Evolutionary conservation across 257 asterid genomes (phyloP), one percentile per base, ranked within the genome.

Genomic region (Gentiana macrophylla): DNA sequence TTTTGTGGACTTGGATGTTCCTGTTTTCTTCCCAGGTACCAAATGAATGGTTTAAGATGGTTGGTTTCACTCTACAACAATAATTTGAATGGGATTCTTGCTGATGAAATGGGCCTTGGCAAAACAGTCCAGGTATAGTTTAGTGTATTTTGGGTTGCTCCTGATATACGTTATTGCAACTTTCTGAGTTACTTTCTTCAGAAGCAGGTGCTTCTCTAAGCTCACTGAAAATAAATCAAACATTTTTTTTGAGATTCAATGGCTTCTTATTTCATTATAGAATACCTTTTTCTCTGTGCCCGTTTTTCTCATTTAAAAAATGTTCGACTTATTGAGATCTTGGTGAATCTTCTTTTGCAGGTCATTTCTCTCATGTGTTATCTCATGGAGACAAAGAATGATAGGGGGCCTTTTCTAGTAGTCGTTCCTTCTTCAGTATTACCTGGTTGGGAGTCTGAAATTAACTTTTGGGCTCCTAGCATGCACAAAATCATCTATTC

Each of bases 61-160:
- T 64, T 92, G 86, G 83, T 92, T 70, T 92, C 99, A 46, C 95
- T 92, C 51, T 92, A 92, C 59, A 92, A 92, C 74, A 92, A 92
- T 76, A 94, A 88, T 77, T 75, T 92, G 82, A 92, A 92, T 77
- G 99, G 99, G 63, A 92, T 92, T 74, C 81, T 92, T 70, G 99
- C 99, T 53, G 99, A 92, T 75, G 99, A 92, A 70, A 92, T 92
- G 99, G 99, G 99, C 62, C 82, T 92, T 44, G 99, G 99, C 52
- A 92, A 92, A 79, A 92, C 99, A 54, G 99, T 92, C 67, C 99
- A 92, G 97, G 99, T 88, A 72, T 63, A 64, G 49, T 32, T 52
- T 50, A 50, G 32, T 60, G 36, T 54, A n/a, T 35, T 46, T 41
- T 47, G 47, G 11, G 34, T 8, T 35, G 53, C 46, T 12, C 24